Evolutionary conservation across 495 filamentous ascomycete species (phyloP).

Genomic region (Daldinia decipiens): DNA sequence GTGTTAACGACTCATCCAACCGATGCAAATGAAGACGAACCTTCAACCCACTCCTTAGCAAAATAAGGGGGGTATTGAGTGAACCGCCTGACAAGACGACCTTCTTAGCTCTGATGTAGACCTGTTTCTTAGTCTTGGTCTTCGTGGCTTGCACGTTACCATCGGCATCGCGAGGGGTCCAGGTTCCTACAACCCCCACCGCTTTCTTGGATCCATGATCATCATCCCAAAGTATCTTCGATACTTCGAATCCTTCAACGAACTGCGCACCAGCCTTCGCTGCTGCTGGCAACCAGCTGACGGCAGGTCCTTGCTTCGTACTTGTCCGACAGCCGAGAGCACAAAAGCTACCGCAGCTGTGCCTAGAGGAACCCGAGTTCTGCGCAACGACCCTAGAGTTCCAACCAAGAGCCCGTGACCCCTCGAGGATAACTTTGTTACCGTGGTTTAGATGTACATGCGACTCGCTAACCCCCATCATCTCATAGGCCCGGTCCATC

Average conservation of each 20-base stretch:
- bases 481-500: constrained; percentile 63
- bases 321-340: constrained; percentile 70
- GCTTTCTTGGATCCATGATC: constrained; percentile 62
- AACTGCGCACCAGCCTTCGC: constrained; percentile 72
- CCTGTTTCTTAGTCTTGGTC: constrained; percentile 53
- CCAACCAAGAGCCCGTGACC: constrained; percentile 74
- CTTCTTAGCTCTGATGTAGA: constrained; percentile 74
- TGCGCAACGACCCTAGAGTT: constrained; percentile 69
- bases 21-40: constrained; percentile 23
- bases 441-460: constrained; percentile 69
- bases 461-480: constrained; percentile 68
- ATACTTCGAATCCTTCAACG: constrained; percentile 73
- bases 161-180: constrained; percentile 71
- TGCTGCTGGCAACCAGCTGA: constrained; percentile 75
- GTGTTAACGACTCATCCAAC: constrained; percentile 1
- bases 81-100: constrained; percentile 75
- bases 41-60: constrained; percentile 68
- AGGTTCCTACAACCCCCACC: constrained; percentile 68
- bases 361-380: constrained; percentile 69
- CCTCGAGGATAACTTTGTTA: constrained; percentile 72
- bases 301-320: constrained; percentile 74
- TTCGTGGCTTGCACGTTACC: constrained; percentile 56
- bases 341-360: constrained; percentile 74
- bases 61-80: constrained; percentile 71
- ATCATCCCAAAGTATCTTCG: constrained; percentile 68